Base-by-base conservation (phyloP, 805 yeast genomes). In the Metschnikowia matae region DNA sequence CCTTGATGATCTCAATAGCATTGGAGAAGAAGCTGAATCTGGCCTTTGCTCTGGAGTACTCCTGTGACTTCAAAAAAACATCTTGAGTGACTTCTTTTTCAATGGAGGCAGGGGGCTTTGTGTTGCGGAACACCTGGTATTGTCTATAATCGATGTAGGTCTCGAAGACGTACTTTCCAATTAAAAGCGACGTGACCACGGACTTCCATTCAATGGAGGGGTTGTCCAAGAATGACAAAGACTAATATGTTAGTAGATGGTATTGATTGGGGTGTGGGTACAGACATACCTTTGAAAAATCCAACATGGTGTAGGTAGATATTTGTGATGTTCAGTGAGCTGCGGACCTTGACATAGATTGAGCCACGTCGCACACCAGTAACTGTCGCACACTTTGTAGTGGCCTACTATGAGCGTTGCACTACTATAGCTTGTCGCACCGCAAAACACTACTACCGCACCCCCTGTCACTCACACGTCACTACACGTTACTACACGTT, bases 161-260 rank as follows among this genome's bases (percentile, higher is more conserved):
- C 58, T 89, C 94, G 64, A 90, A 90, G 3, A 77, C 67, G 62
- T 79, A 89, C 63, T 89, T 87, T 32, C 87, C 87, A 14, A 85
- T 73, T 3, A 95, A 78, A 62, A 89, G 82, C 1, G 90, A 87
- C 41, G 87, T 65, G 43, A 92, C 80, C 40, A 91, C 72, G 11
- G 76, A 61, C 63, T 89, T 89, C 97, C 97, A 94, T 54, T 89
- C 79, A 60, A 89, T 79, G 14, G 77, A 75, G 3, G 94, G 84
- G 44, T 69, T 72, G 63, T 89, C 96, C 52, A 85, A 70, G 33
- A 79, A 67, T 3, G 75, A 62, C 52, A 83, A 79, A 11, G 82
- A 54, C 77, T 71, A 21, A 11, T 4, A 14, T 29, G 65, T 66
- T 66, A 66, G 69, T 18, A 6, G 29, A 8, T 8, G 31, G n/a